Percentiles rank a stretch among this genome's conserved stretches.
Conservation (phyloP, 768 basidiomycete genomes). For the Suillus weaverae region DNA sequence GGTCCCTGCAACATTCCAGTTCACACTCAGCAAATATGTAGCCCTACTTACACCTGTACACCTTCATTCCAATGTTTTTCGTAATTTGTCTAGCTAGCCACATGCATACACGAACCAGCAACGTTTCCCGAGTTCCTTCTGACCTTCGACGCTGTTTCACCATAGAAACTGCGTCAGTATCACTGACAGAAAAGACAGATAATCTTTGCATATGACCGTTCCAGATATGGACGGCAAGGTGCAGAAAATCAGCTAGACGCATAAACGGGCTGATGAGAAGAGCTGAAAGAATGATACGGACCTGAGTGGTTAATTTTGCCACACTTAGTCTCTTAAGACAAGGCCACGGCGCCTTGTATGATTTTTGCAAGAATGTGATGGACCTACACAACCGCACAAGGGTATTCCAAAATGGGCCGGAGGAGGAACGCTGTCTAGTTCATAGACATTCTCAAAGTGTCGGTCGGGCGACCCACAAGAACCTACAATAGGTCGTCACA, state of each 20-base stretch:
- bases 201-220: not conserved
- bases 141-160: constrained; percentile 68
- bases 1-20: not conserved
- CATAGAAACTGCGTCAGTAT: constrained; percentile 31
- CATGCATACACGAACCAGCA: not conserved
- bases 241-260: not conserved
- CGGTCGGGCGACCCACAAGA: constrained; percentile 95
- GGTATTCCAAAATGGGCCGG: constrained; percentile 84
- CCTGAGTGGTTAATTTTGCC: constrained; percentile 76
- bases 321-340: constrained; percentile 91
- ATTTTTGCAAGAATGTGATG: constrained; percentile 94
- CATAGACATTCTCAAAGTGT: constrained; percentile 97
- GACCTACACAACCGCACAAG: constrained; percentile 52
- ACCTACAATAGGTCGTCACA: constrained; percentile 47
- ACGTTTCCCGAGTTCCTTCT: constrained; percentile 54
- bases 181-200: not conserved
- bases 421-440: constrained; percentile 78
- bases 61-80: not conserved
- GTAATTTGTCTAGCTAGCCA: not conserved
- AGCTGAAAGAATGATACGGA: constrained; percentile 34
- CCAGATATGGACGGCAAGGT: constrained; percentile 2
- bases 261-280: constrained; percentile 5
- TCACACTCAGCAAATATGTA: constrained; percentile 8
- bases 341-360: constrained; percentile 82
- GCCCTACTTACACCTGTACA: constrained; percentile 7